Percentiles rank a stretch among this genome's conserved stretches.
phyloP scores from a whole-genome alignment of 2,329 filamentous ascomycete genomes.

The Chrysosporium queenslandicum region DNA sequence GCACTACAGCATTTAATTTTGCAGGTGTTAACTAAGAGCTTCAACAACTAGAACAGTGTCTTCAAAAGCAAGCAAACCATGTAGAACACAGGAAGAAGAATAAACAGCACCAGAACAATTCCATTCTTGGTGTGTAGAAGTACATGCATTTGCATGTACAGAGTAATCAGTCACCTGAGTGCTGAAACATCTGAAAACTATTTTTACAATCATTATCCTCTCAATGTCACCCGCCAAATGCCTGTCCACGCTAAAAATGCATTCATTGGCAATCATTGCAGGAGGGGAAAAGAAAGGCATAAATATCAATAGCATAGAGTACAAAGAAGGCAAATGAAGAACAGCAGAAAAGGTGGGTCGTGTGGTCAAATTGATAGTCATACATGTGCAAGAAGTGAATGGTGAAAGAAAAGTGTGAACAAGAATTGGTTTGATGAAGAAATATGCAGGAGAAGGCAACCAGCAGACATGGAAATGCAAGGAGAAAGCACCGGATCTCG shows the following conservation, averaged over 20 bases:
- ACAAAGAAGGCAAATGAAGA: neutral
- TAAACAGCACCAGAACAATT: too few species aligned
- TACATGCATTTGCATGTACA: too few species aligned
- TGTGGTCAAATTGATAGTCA: neutral
- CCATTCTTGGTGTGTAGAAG: too few species aligned
- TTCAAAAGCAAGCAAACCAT: too few species aligned
- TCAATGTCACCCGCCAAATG: neutral
- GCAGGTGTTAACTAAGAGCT: too few species aligned
- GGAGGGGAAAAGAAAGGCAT: neutral
- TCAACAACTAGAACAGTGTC: too few species aligned
- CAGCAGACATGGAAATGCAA: neutral
- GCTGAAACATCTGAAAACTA: neutral
- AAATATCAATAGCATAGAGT: neutral
- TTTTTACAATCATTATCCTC: neutral
- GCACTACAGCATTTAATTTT: too few species aligned
- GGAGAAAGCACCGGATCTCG: neutral
- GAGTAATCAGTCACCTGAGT: neutral
- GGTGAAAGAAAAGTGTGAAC: neutral
- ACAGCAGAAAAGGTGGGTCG: neutral
- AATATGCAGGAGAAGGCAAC: neutral
- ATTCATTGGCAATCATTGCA: conserved; percentile 9
- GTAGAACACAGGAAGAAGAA: too few species aligned
- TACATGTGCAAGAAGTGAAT: conserved; percentile 8
- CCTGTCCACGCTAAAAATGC: conserved; percentile 4
- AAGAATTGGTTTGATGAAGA: neutral